Evolutionary conservation across 192 early-diverging fungal genomes (phyloP).

Genomic region (Gryganskiella cystojenkinii): DNA sequence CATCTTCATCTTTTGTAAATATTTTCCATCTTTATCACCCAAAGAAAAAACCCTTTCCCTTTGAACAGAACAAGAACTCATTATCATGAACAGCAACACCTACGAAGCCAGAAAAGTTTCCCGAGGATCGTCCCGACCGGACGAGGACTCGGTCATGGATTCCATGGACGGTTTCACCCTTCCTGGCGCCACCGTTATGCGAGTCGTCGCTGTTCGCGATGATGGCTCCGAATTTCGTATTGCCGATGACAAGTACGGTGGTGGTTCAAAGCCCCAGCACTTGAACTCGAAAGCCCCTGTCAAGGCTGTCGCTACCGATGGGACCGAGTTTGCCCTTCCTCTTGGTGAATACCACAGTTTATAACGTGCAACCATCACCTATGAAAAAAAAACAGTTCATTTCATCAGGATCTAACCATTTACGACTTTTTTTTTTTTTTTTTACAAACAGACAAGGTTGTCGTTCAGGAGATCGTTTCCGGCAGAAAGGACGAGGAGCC

Average conservation of each 20-base stretch:
- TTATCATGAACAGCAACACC: conserved; percentile 8
- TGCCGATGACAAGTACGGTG: neutral
- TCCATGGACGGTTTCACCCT: neutral
- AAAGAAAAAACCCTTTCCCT: neutral
- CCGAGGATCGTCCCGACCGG: neutral
- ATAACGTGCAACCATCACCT: neutral
- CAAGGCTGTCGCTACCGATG: no score
- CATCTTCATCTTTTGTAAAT: no score
- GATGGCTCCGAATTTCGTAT: conserved; percentile 1
- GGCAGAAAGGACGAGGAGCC: conserved; percentile 1
- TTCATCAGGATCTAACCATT: neutral
- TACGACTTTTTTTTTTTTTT: neutral
- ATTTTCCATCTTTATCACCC: neutral
- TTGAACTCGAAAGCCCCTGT: no score
- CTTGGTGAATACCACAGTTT: no score
- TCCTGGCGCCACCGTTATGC: neutral
- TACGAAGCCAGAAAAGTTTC: neutral
- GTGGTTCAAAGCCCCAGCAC: neutral
- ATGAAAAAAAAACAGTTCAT: neutral
- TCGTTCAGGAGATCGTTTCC: neutral
- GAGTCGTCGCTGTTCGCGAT: neutral
- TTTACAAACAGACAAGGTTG: conserved; percentile 9
- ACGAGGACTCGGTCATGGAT: conserved; percentile 4
- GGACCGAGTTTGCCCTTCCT: no score
- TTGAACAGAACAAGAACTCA: neutral